Conservation (phyloP, 305 asterid genomes). For the Fraxinus latifolia region DNA sequence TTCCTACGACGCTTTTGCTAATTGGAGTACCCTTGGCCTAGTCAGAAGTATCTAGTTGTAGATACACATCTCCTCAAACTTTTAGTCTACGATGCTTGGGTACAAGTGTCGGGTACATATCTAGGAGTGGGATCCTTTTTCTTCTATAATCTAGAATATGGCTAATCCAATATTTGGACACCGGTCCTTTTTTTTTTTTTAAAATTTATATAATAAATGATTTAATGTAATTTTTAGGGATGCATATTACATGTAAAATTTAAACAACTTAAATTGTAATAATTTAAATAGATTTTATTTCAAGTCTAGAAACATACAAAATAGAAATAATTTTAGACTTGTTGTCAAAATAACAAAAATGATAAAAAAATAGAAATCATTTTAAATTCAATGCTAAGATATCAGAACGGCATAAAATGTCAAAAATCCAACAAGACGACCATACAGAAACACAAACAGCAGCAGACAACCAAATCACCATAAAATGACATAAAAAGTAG, state of each 20-base stretch:
- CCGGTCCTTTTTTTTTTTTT: too few species aligned
- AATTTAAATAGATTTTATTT: not conserved
- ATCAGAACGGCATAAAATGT: not conserved
- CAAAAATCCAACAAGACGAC: not conserved
- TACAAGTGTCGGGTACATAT: not conserved
- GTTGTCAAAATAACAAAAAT: not conserved
- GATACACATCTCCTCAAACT: not conserved
- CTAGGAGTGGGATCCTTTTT: not conserved
- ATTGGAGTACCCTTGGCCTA: not conserved
- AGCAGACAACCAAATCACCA: not conserved
- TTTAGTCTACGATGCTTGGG: not conserved
- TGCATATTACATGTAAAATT: not conserved
- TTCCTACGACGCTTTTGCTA: not conserved
- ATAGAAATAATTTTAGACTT: not conserved
- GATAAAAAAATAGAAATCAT: not conserved
- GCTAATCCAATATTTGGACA: not conserved
- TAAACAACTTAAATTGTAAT: not conserved
- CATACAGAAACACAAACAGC: not conserved
- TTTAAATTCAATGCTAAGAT: not conserved
- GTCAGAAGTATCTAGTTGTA: not conserved
- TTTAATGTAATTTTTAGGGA: not conserved
- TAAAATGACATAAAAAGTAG: not conserved
- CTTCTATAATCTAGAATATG: not conserved
- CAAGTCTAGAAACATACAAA: not conserved
- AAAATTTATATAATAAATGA: not conserved